Percentiles rank a stretch among this genome's conserved stretches.
These are phyloP conservation scores for Nicotiana benthamiana DNA, from an alignment of 257 asterid species.

Conservation along the genomic window DNA sequence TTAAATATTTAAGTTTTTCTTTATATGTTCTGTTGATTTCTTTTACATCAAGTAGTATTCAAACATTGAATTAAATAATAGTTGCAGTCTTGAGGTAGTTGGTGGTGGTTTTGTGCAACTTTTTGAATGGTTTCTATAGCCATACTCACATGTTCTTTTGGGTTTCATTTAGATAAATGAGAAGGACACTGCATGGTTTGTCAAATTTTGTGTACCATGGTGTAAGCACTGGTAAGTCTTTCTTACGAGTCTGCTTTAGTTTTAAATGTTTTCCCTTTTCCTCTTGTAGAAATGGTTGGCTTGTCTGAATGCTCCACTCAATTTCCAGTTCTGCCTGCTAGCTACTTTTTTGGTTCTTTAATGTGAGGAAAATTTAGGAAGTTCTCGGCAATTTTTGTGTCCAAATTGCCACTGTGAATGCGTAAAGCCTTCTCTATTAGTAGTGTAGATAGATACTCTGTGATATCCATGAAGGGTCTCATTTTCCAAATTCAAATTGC, in stretches of 20 bases:
- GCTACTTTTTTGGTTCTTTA: not conserved
- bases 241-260: not conserved
- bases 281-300: not conserved
- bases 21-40: not conserved
- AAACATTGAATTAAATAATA: not conserved
- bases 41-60: not conserved
- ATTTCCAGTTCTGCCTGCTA: no score
- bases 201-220: slow-evolving; percentile 97
- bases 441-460: not conserved
- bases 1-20: not conserved
- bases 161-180: slow-evolving; percentile 61
- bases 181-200: slow-evolving; percentile 95
- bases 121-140: not conserved
- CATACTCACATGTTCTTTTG: not conserved
- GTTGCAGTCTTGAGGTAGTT: not conserved
- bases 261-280: not conserved
- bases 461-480: not conserved
- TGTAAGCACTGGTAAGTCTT: slow-evolving; percentile 91
- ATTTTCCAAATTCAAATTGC: not conserved
- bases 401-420: not conserved
- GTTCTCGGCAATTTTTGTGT: no score
- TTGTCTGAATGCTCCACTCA: not conserved
- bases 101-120: not conserved
- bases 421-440: not conserved
- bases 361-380: not conserved